A percentile compares a stretch with the other conserved stretches of the same genome.
Evolutionary conservation across 768 basidiomycete genomes (phyloP).

Genomic region (Naganishia vaughanmartiniae): DNA sequence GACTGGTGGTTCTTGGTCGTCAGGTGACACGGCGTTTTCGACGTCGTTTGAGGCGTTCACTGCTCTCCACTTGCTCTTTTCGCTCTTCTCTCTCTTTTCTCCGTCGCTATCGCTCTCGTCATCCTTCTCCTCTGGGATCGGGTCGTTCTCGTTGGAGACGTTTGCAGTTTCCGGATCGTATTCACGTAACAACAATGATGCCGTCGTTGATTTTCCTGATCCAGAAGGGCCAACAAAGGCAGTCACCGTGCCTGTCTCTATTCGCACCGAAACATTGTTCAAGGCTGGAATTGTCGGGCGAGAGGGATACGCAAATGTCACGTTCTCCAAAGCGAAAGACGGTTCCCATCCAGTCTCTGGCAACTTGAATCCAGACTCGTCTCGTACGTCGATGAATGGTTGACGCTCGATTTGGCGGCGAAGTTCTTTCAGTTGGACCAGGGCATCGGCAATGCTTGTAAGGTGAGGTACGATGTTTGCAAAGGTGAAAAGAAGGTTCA

Average conservation of each 20-base stretch:
- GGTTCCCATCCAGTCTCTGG: constrained; percentile 33
- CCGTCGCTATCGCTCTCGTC: constrained; percentile 57
- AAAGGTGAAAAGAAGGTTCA: constrained; percentile 42
- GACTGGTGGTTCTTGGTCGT: constrained; percentile 7
- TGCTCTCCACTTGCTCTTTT: constrained; percentile 17
- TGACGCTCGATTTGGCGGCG: constrained; percentile 44
- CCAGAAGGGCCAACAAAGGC: constrained; percentile 57
- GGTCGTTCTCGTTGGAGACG: constrained; percentile 26
- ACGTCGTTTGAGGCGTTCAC: background rate
- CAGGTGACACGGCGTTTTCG: background rate
- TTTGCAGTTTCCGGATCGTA: constrained; percentile 65
- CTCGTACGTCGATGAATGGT: constrained; percentile 46
- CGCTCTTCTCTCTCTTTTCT: constrained; percentile 60
- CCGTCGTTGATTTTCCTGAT: constrained; percentile 53
- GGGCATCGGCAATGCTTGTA: constrained; percentile 39
- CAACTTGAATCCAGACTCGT: constrained; percentile 36
- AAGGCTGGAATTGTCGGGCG: constrained; percentile 66
- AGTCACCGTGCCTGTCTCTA: constrained; percentile 47
- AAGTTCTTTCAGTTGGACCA: constrained; percentile 37
- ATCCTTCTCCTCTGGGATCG: constrained; percentile 56
- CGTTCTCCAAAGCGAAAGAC: constrained; percentile 61
- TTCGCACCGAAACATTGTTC: constrained; percentile 55
- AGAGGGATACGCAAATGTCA: constrained; percentile 80
- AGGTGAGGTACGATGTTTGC: constrained; percentile 46
- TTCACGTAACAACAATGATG: constrained; percentile 76